phyloP scores from a whole-genome alignment of 495 filamentous ascomycete species.

The Xylaria grammica region DNA sequence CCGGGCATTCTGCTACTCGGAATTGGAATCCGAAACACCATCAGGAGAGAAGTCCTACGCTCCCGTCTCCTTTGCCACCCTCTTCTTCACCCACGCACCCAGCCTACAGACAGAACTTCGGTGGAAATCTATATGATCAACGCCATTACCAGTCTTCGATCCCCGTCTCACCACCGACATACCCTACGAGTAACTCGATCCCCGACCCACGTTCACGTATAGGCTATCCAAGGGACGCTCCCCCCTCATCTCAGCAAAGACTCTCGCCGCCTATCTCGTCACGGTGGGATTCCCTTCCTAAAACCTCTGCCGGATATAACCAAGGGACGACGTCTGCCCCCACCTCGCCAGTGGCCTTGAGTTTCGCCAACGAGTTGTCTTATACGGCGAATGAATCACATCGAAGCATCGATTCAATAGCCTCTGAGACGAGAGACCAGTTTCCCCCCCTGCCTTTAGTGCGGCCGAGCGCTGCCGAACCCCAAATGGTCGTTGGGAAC shows the following conservation, averaged over 20 bases:
- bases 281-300: conserved; percentile 51
- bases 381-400: conserved; percentile 32
- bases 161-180: conserved; percentile 26
- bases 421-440: conserved; percentile 37
- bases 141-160: conserved; percentile 9
- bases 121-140: conserved; percentile 26
- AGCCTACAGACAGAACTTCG: conserved; percentile 26
- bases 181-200: conserved; percentile 26
- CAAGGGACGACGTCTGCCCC: conserved; percentile 24
- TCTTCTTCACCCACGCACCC: conserved; percentile 25
- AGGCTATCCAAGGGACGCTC: conserved; percentile 25
- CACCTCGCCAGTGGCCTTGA: conserved; percentile 28
- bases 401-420: conserved; percentile 25
- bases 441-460: conserved; percentile 31
- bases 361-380: conserved; percentile 27
- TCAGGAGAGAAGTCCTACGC: conserved; percentile 12
- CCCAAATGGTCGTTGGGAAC: conserved; percentile 48
- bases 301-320: conserved; percentile 26
- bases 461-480: conserved; percentile 34
- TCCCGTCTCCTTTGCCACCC: conserved; percentile 8
- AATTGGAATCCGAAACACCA: conserved; percentile 14
- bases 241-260: conserved; percentile 29
- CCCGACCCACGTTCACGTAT: conserved; percentile 31
- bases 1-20: conserved; percentile 2
- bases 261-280: conserved; percentile 43